Base-by-base conservation (phyloP, 2,329 filamentous ascomycete species). In the Fusarium sp. region DNA sequence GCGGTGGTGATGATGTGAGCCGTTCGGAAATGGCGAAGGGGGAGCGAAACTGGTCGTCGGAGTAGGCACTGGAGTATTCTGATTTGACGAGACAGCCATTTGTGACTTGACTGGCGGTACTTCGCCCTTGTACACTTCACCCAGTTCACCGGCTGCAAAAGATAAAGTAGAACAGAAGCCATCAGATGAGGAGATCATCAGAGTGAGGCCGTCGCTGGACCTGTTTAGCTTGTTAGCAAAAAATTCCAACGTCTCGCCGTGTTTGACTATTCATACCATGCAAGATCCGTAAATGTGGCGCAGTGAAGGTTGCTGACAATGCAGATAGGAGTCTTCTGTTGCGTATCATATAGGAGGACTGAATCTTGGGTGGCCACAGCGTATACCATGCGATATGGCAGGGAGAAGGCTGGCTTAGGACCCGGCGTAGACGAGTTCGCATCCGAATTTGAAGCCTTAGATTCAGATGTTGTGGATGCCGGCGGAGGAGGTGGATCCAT, bases 301-400 rank as follows among this genome's bases (percentile, higher is more conserved):
- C 95, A 97, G 80, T 99, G 96, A 70, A 99, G 83, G 77, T 99
- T 99, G 87, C 94, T 98, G 51, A 99, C 95, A 40, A 98, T 88
- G 78, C 94, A 97, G 37, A 99, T 85, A 3, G 96, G 96, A 8
- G 94, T 97, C 76, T 95, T 92, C 78, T 99, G 96, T 77, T 99
- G 96, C 0, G 96, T 99, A 80, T 99, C 96, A 77, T 99, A 99
- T 23, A 99, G 87, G 44, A 98, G 85, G 5, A 99, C 93, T 0
- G 96, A 93, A 81, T 99, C 96, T 78, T 98, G 95, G 0, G 96
- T 99, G 8, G 96, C 97, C 39, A 99, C 95, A 4, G 95, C 96
- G 81, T 98, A 99, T 0, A 99, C 88, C 85, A 99, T 94, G 28
- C 96, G 91, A 79, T 99, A 98, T 1, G 94, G 92, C 46, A 99